phyloP scores from a whole-genome alignment of 495 filamentous ascomycete species.

The Apiosordaria backusii region DNA sequence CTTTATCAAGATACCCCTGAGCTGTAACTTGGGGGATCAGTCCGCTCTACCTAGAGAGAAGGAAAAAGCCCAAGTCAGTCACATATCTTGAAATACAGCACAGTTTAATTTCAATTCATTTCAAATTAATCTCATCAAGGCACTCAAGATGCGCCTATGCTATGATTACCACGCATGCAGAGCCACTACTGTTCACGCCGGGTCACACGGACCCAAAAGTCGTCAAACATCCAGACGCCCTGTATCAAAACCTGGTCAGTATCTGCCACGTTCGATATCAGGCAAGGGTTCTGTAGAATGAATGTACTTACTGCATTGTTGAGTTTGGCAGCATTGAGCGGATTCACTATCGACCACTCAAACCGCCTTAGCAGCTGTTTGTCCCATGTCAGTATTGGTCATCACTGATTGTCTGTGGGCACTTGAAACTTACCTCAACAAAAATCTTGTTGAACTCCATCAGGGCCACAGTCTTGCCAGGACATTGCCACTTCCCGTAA shows the following conservation, averaged over 20 bases:
- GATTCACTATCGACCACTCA: slow-evolving; percentile 3
- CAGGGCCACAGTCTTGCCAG: slow-evolving; percentile 34
- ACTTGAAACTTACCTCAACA: slow-evolving; percentile 45
- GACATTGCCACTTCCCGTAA: slow-evolving; percentile 36
- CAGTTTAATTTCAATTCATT: not conserved
- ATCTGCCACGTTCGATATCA: not conserved
- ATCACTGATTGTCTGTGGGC: not conserved
- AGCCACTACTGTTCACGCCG: not conserved
- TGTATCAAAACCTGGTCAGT: not conserved
- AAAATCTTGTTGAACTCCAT: slow-evolving; percentile 51
- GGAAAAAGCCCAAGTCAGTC: too few relatives aligned
- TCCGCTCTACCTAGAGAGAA: too few relatives aligned
- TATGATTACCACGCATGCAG: not conserved
- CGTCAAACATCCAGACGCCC: slow-evolving; percentile 11
- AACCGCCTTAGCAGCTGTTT: slow-evolving; percentile 1
- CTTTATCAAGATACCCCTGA: not conserved
- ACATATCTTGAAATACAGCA: too few relatives aligned
- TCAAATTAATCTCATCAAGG: not conserved
- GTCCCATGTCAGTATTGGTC: not conserved
- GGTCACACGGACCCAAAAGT: slow-evolving; percentile 3
- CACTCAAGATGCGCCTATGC: not conserved
- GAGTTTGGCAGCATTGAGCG: not conserved
- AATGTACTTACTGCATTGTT: slow-evolving; percentile 2
- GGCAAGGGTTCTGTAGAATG: not conserved
- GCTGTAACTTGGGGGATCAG: not conserved